Conservation (phyloP, 768 basidiomycete species). For the Boletus pseudopeckii region DNA sequence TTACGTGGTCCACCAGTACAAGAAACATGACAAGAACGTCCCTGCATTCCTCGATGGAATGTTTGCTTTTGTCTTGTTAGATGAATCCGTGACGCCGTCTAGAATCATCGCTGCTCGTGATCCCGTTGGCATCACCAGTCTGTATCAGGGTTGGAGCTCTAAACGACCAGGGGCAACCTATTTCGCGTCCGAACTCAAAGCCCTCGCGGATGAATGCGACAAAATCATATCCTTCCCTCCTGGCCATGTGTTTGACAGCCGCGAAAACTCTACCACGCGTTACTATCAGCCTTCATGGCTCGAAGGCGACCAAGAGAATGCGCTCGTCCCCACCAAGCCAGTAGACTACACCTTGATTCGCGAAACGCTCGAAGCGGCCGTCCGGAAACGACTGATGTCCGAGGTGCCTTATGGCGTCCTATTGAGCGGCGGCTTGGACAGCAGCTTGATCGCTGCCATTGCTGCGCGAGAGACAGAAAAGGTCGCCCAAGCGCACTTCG, state of each 20-base stretch:
- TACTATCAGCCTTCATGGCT: slow-evolving; percentile 93
- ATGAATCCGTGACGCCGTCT: slow-evolving; percentile 86
- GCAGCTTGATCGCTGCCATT: slow-evolving; percentile 92
- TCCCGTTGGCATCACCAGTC: slow-evolving; percentile 96
- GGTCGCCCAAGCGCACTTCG: slow-evolving; percentile 73
- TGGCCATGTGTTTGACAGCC: slow-evolving; percentile 93
- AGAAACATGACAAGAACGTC: slow-evolving; percentile 71
- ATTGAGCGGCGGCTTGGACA: slow-evolving; percentile 92
- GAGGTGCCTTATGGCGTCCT: slow-evolving; percentile 98
- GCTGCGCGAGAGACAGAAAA: slow-evolving; percentile 95
- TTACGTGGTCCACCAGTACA: slow-evolving; percentile 54
- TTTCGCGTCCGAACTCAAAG: slow-evolving; percentile 96
- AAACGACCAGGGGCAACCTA: slow-evolving; percentile 76
- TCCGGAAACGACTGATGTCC: slow-evolving; percentile 93
- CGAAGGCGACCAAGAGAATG: slow-evolving; percentile 70
- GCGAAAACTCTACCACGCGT: slow-evolving; percentile 67
- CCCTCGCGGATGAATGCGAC: slow-evolving; percentile 88
- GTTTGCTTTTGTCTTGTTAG: slow-evolving; percentile 97
- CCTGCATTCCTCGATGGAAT: slow-evolving; percentile 90
- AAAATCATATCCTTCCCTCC: slow-evolving; percentile 95
- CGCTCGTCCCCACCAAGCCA: slow-evolving; percentile 51
- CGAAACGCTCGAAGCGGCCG: slow-evolving; percentile 84
- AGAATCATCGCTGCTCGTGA: slow-evolving; percentile 95
- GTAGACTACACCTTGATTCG: slow-evolving; percentile 70
- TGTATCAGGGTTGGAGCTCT: slow-evolving; percentile 95